Evolutionary conservation across 768 basidiomycete genomes (phyloP).

Genomic region (Jaapia argillacea): DNA sequence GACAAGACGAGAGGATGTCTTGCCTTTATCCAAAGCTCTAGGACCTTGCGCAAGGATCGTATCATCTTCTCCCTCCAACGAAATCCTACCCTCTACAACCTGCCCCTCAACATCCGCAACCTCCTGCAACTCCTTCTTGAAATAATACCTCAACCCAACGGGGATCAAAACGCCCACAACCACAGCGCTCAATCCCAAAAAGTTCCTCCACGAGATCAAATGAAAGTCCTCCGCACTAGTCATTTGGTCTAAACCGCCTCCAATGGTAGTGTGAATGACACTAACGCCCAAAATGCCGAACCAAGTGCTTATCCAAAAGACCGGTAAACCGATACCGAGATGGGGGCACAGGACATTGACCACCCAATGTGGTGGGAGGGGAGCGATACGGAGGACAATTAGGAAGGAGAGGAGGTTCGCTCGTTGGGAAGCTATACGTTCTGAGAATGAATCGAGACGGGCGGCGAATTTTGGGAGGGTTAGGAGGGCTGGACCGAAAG

Average conservation of each 20-base stretch:
- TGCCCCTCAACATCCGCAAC: slow-evolving; percentile 29
- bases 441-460: slow-evolving; percentile 72
- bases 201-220: slow-evolving; percentile 86
- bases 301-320: slow-evolving; percentile 88
- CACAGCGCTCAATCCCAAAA: slow-evolving; percentile 74
- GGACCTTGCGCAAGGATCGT: slow-evolving; percentile 50
- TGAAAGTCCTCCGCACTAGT: slow-evolving; percentile 90
- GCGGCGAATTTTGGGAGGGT: slow-evolving; percentile 80
- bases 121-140: slow-evolving; percentile 58
- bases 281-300: slow-evolving; percentile 85
- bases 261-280: slow-evolving; percentile 94
- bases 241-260: slow-evolving; percentile 90
- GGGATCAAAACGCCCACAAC: slow-evolving; percentile 91
- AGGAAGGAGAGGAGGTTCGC: slow-evolving; percentile 87
- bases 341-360: slow-evolving; percentile 91
- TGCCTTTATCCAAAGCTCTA: slow-evolving; percentile 30
- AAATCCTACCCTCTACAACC: slow-evolving; percentile 21
- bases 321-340: slow-evolving; percentile 72
- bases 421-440: slow-evolving; percentile 67
- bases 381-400: slow-evolving; percentile 90
- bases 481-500: slow-evolving; percentile 86
- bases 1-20: slow-evolving; percentile 19
- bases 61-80: slow-evolving; percentile 27
- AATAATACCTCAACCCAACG: slow-evolving; percentile 80
- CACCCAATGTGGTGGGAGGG: slow-evolving; percentile 94